These are phyloP conservation scores for Apodospora peruviana DNA, from an alignment of 495 filamentous ascomycete genomes.

Conservation along the genomic window DNA sequence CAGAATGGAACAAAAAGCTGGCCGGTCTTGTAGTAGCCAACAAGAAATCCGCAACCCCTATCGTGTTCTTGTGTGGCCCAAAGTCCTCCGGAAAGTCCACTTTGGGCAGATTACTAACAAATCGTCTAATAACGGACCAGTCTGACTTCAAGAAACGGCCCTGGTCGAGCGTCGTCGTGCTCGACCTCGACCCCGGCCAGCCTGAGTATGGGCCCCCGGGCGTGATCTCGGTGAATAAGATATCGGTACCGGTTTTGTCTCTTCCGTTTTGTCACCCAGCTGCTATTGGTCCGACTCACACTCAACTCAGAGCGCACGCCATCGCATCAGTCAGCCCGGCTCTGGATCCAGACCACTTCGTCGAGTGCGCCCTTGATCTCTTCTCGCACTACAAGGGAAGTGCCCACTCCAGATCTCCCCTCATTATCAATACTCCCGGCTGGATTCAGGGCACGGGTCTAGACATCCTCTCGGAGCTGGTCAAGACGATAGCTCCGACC, in stretches of 20 bases:
- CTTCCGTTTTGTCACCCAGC: constrained; percentile 74
- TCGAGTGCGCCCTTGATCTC: constrained; percentile 62
- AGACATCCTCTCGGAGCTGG: constrained; percentile 61
- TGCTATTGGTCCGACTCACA: constrained; percentile 10
- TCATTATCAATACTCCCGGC: constrained; percentile 78
- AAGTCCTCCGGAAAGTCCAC: constrained; percentile 86
- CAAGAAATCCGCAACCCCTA: constrained; percentile 32
- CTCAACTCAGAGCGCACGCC: constrained; percentile 56
- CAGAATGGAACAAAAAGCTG: constrained; percentile 57
- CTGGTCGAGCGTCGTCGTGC: constrained; percentile 47
- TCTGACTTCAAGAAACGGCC: constrained; percentile 17
- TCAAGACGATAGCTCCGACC: constrained; percentile 42
- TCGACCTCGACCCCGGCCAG: constrained; percentile 82
- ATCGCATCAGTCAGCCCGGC: constrained; percentile 66
- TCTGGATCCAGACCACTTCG: constrained; percentile 65
- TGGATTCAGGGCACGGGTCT: constrained; percentile 76
- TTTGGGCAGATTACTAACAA: constrained; percentile 69
- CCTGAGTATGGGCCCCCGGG: constrained; percentile 78
- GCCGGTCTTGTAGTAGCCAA: constrained; percentile 31
- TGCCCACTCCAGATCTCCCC: constrained; percentile 38
- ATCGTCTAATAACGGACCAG: constrained; percentile 58
- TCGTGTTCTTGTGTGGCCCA: constrained; percentile 66
- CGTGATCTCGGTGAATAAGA: constrained; percentile 63
- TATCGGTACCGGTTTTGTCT: constrained; percentile 61
- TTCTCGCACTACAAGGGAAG: constrained; percentile 54